Evolutionary conservation across 768 basidiomycete genomes (phyloP).

Genomic region (Lactarius hatsudake): DNA sequence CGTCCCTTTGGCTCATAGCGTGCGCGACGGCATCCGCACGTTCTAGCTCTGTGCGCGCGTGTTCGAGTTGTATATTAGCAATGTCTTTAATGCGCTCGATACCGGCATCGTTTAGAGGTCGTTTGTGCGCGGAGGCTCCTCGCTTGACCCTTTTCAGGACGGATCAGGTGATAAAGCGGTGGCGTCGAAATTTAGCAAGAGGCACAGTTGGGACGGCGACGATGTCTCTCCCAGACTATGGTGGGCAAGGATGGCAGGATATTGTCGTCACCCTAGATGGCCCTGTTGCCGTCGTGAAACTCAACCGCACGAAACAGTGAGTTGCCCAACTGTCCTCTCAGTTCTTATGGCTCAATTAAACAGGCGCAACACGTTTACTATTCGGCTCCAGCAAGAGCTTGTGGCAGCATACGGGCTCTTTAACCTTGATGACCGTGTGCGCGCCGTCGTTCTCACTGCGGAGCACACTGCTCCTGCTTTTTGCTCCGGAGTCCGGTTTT

Average conservation of each 20-base stretch:
- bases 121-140: conserved; percentile 43
- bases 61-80: conserved; percentile 84
- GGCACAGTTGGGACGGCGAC: background rate
- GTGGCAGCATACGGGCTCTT: conserved; percentile 44
- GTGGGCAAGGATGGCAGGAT: conserved; percentile 38
- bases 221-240: conserved; percentile 24
- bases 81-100: conserved; percentile 85
- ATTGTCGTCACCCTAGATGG: conserved; percentile 46
- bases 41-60: conserved; percentile 82
- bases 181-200: background rate
- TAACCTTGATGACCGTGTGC: conserved; percentile 53
- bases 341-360: background rate
- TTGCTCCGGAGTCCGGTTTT: conserved; percentile 50
- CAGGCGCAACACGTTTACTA: conserved; percentile 48
- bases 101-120: conserved; percentile 87
- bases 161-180: background rate
- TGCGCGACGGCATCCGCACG: conserved; percentile 74
- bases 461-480: conserved; percentile 51
- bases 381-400: conserved; percentile 39
- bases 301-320: conserved; percentile 50
- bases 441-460: conserved; percentile 50
- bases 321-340: conserved; percentile 19
- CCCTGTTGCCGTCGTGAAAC: conserved; percentile 41
- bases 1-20: conserved; percentile 64
- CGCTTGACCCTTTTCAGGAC: too few species aligned